Evolutionary conservation across 495 filamentous ascomycete genomes (phyloP).

Genomic region (Amniculicola lignicola): DNA sequence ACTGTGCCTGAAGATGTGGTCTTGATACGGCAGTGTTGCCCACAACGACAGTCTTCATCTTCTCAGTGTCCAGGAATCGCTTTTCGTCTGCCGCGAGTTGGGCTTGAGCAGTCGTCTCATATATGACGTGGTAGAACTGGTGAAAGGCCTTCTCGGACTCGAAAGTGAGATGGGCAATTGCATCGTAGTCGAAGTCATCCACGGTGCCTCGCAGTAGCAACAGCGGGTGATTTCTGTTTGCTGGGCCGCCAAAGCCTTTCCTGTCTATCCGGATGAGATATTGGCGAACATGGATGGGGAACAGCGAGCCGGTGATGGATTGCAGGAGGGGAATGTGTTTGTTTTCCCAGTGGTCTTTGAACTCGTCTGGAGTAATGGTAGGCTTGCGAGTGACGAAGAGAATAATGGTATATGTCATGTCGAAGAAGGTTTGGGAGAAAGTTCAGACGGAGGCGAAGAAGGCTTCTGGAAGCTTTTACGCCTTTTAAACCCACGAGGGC

Average conservation of each 20-base stretch:
- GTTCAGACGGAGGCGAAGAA: not conserved
- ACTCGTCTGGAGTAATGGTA: constrained; percentile 1
- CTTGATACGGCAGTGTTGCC: not conserved
- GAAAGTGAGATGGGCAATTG: constrained; percentile 3
- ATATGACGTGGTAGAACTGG: constrained; percentile 9
- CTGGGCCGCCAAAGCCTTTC: constrained; percentile 8
- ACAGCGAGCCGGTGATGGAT: constrained; percentile 5
- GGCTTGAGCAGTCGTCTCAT: not conserved
- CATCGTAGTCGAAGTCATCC: constrained; percentile 12
- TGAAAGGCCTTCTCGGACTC: constrained; percentile 10
- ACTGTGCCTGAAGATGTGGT: too few species aligned
- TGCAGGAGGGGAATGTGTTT: constrained; percentile 12
- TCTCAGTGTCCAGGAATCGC: constrained; percentile 1
- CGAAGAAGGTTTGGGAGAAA: not conserved
- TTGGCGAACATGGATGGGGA: constrained; percentile 1
- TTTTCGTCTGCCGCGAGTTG: constrained; percentile 10
- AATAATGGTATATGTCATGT: constrained; percentile 7
- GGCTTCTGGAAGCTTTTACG: not conserved
- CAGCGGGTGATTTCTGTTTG: constrained; percentile 1
- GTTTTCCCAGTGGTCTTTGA: constrained; percentile 17
- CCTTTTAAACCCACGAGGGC: too few species aligned
- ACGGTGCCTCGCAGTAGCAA: constrained; percentile 4
- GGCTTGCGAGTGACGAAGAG: constrained; percentile 14
- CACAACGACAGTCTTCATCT: constrained; percentile 6
- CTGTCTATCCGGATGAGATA: constrained; percentile 5